phyloP scores from a whole-genome alignment of 192 early-diverging fungal species.

The Coemansia brasiliensis region DNA sequence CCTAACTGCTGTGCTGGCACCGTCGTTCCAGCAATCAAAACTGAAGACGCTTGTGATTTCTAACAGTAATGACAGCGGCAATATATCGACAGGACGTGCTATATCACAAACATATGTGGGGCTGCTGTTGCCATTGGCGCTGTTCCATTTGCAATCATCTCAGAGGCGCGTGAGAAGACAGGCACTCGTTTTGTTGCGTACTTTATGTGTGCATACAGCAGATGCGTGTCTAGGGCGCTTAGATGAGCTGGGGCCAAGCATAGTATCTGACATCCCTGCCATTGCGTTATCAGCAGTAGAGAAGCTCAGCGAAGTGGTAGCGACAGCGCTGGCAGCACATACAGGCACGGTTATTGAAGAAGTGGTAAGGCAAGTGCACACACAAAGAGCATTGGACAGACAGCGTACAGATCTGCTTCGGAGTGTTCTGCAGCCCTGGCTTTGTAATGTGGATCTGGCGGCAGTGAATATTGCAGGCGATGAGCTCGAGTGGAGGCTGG shows the following conservation, averaged over 20 bases:
- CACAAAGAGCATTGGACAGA: conserved; percentile 11
- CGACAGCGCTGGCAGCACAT: conserved; percentile 27
- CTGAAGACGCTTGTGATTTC: no score
- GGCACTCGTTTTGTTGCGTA: conserved; percentile 39
- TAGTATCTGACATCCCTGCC: conserved; percentile 41
- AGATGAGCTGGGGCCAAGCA: conserved; percentile 45
- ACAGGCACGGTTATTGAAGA: conserved; percentile 26
- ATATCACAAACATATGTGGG: conserved; percentile 22
- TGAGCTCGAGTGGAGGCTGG: conserved; percentile 11
- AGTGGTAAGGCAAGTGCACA: conserved; percentile 40
- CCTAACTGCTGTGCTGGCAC: conserved; percentile 19
- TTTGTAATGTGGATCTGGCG: conserved; percentile 29
- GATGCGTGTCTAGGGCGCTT: conserved; percentile 16
- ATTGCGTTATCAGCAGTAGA: conserved; percentile 26
- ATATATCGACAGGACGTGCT: conserved; percentile 2
- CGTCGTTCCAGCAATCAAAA: neutral
- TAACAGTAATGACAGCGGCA: neutral
- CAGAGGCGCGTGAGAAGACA: conserved; percentile 30
- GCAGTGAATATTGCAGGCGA: neutral
- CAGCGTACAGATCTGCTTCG: conserved; percentile 16
- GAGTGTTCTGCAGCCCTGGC: conserved; percentile 31
- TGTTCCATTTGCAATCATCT: conserved; percentile 39
- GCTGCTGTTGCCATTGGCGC: conserved; percentile 28
- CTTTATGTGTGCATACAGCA: conserved; percentile 26
- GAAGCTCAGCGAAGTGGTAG: conserved; percentile 20